Base-by-base conservation (phyloP, 2,329 filamentous ascomycete genomes). In the Alternaria conjuncta region DNA sequence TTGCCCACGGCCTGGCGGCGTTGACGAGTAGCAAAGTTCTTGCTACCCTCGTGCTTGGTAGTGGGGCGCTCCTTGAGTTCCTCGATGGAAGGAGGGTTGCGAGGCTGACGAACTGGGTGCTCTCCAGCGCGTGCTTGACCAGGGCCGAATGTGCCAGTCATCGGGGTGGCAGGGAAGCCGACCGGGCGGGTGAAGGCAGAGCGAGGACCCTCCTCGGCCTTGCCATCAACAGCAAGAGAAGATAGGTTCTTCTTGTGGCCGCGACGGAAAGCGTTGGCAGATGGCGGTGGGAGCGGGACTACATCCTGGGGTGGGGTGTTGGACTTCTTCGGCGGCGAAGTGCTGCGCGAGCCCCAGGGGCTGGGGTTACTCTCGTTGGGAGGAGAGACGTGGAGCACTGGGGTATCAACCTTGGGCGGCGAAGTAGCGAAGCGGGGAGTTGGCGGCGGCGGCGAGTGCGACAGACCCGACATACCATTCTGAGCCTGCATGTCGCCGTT, bases 11-110 rank as follows among this genome's bases (percentile, higher is more conserved):
- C 96, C 73, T 92, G 94, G 68, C 95, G 93, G 64, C 96, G 93
- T 75, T 96, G 94, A 65, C 96, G 94, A 60, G 94, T 90, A 11
- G 92, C 92, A 82, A 99, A 99, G 84, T 99, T 99, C 88, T 97
- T 85, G 89, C 95, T 97, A 23, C 95, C 96, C 80, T 98, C 95
- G 68, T 95, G 89, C 83, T 94, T 97, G 70, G 93, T 90, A 9
- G 95, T 98, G 2, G 96, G 96, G 82, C 94, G 96, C 20, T 90
- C 87, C 75, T 91, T 88, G 64, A 99, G 89, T 82, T 99, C 96
- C 71, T 99, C 96, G 55, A 98, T 86, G 13, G 92, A 89, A 13
- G 96, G 96, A 23, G 96, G 96, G 6, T 94, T 94, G 68, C 94
- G 93, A 56, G 96, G 96, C 82, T 99, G 96, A 63, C 96, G 94